Evolutionary conservation across 164 flowering plant genomes (phyloP).

Genomic region (Vitis vinifera): DNA sequence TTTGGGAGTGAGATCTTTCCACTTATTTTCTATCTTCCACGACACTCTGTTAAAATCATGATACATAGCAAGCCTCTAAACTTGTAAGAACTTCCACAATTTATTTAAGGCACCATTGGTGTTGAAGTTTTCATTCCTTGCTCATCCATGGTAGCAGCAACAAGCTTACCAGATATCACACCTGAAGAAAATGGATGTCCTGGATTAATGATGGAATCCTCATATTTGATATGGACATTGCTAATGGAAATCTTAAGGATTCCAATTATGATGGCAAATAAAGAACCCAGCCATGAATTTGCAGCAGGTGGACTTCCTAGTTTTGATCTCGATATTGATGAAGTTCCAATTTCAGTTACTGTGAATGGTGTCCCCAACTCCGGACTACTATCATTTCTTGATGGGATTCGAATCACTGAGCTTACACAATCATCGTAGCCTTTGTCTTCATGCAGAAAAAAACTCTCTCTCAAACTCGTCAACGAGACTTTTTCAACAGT

Average conservation of each 20-base stretch:
- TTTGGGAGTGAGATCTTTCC: too few species aligned
- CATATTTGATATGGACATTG: conserved; percentile 98
- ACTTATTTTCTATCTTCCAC: too few species aligned
- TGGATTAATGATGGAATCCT: conserved; percentile 84
- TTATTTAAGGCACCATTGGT: conserved; percentile 95
- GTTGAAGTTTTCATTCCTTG: conserved; percentile 97
- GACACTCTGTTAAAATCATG: too few species aligned
- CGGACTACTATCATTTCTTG: conserved; percentile 40
- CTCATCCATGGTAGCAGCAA: conserved; percentile 97
- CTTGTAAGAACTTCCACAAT: conserved; percentile 47
- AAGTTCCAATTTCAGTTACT: too few species aligned
- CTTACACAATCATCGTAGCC: conserved; percentile 34
- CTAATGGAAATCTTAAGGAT: conserved; percentile 68
- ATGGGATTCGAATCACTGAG: conserved; percentile 35
- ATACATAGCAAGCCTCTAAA: too few species aligned
- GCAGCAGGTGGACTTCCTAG: conserved; percentile 68
- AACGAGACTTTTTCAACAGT: conserved; percentile 32
- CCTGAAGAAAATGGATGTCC: conserved; percentile 93
- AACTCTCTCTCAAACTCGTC: conserved; percentile 43
- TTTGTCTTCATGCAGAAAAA: conserved; percentile 35
- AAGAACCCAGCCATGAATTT: conserved; percentile 95
- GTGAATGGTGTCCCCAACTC: not conserved
- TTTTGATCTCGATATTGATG: conserved; percentile 60
- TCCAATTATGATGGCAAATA: conserved; percentile 91
- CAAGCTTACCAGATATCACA: conserved; percentile 87